These are phyloP conservation scores for Uncinocarpus reesii DNA, from an alignment of 2,329 filamentous ascomycete species.

Conservation along the genomic window DNA sequence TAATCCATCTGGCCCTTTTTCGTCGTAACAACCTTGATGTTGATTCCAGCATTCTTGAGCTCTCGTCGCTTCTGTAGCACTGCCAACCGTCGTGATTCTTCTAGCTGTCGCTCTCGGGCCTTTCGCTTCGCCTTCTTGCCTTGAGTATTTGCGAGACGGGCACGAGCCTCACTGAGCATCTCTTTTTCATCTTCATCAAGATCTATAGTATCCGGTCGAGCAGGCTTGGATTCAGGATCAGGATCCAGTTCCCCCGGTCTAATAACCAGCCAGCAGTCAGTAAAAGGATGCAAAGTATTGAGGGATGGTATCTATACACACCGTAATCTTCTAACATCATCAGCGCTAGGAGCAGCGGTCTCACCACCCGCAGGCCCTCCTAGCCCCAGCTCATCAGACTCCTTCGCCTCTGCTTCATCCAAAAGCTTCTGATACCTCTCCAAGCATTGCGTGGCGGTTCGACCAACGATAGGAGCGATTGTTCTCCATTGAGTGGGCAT, in stretches of 20 bases:
- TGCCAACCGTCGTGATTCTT: conserved; percentile 83
- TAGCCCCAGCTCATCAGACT: conserved; percentile 69
- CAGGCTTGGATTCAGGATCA: conserved; percentile 94
- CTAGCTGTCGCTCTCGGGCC: conserved; percentile 85
- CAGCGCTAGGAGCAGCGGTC: conserved; percentile 74
- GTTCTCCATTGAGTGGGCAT: conserved; percentile 99
- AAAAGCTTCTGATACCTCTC: conserved; percentile 94
- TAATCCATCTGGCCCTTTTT: conserved; percentile 99
- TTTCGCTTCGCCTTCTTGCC: conserved; percentile 99
- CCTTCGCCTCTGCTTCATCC: conserved; percentile 86
- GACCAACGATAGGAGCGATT: conserved; percentile 90
- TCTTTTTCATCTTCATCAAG: conserved; percentile 99
- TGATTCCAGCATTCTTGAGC: conserved; percentile 94
- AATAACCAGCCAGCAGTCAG: conserved; percentile 3
- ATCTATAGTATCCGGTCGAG: conserved; percentile 91
- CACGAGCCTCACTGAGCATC: conserved; percentile 95
- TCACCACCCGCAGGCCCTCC: conserved; percentile 80
- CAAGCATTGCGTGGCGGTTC: conserved; percentile 92
- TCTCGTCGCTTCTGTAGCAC: conserved; percentile 90
- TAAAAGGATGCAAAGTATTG: conserved; percentile 10
- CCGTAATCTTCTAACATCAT: conserved; percentile 77
- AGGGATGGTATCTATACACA: conserved; percentile 20
- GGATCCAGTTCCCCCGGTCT: conserved; percentile 85
- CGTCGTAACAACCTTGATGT: conserved; percentile 83
- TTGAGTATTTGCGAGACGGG: conserved; percentile 91